Base-by-base conservation (phyloP, 164 flowering plant species). In the Macadamia tetraphylla region DNA sequence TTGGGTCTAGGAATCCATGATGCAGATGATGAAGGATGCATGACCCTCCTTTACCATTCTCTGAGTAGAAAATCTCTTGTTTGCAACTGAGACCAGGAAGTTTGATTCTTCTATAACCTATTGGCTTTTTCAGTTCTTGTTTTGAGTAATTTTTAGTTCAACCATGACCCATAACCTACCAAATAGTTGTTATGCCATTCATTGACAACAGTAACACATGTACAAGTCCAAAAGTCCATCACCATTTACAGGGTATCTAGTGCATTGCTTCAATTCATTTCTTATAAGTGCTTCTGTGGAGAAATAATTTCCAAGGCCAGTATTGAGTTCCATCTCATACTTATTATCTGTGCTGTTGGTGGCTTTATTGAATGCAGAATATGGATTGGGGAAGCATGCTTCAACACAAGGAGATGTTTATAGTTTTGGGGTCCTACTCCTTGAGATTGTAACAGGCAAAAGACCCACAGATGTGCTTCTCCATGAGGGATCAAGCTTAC, bases 361-460 rank as follows among this genome's bases (percentile, higher is more conserved):
- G 32, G 32, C 13, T 64, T 11, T 10, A 40, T 43, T 15, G 15
- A 48, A 60, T 73, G 76, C 88, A 88, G 98, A 92, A 73, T 90
- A 92, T 70, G 98, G 90, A 49, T 53, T 88, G 82, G 98, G 98
- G 13, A 87, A 74, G 71, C 73, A 77, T 0, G 97, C 91, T 42
- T 91, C 98, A 9, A 81, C 86, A 7, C 70, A 86, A 67, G 96
- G 97, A 70, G 98, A 94, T 69, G 97, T 94, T 0, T 91, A 81
- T 78, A 94, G 98, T 71, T 91, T 81, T 55, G 98, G 98, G 7
- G 89, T 94, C 1, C 80, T 94, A 3, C 66, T 94, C 64, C 51
- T 94, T 46, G 97, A 94, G 73, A 85, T 88, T 2, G 65, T 89
- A 23, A 81, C 85, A 3, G 88, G 96, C 49, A 87, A 76, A 62